Evolutionary conservation across 495 filamentous ascomycete genomes (phyloP), one percentile per base, ranked within the genome.

Genomic region (Tuber umbilicatum): DNA sequence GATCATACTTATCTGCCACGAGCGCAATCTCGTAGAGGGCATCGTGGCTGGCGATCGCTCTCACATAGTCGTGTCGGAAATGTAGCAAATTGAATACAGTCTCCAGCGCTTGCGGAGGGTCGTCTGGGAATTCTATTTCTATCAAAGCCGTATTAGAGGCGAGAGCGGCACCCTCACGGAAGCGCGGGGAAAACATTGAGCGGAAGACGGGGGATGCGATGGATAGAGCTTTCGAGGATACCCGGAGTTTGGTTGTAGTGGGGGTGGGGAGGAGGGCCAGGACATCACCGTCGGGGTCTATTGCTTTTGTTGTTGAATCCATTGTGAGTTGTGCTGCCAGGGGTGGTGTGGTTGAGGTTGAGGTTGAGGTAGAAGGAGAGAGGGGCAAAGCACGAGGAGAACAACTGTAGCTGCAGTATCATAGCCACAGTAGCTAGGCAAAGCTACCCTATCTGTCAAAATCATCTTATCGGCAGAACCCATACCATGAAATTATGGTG

Each of bases 1-100:
- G 40, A 40, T 82, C 78, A 39, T 82, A 82, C 38, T 83, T 81
- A 45, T 83, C 81, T 23, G 73, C 80, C 0, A 79, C 55, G 17
- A 73, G 27, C 23, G 79, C 81, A 19, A 83, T 43, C n/a, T 79
- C 68, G 5, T 50, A 70, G 17, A 81, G 69, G 2, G 37, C 31
- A 2, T 50, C 43, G 35, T 60, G 67, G 72, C 9, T 2, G 21
- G 60, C 19, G 12, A 45, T 0, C 5, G 16, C 45, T 1, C 27
- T 12, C 2, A 78, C 74, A 10, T 45, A 43, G 40, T 71, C n/a
- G 21, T 76, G 43, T 23, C 64, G 55, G 45, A 79, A 75, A 41
- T 83, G 81, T 1, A 83, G 17, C 39, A 73, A 55, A 16, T 76
- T 73, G 40, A 70, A 82, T 17, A 83, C 47, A 0, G 42, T 41